Evolutionary conservation across 192 early-diverging fungal genomes (phyloP), one percentile per base, ranked within the genome.

Genomic region (Obelidium mucronatum): DNA sequence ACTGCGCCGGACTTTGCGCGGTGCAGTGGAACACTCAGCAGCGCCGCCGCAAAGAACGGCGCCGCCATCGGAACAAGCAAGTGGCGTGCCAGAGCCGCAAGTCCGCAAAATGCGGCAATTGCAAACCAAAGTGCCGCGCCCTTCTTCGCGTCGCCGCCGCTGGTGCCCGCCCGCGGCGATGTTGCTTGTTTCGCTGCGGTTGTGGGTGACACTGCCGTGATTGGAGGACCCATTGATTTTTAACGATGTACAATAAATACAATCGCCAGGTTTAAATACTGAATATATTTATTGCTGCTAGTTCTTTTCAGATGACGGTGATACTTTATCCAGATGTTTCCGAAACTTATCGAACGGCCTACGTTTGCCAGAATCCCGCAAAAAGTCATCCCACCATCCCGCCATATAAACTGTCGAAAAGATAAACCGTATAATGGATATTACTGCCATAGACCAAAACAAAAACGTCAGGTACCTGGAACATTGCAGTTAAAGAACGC

Each of bases 391-490:
- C 60, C 76, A 80, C 71, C 80, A 79, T 40, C 74, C 77, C 26
- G 55, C 55, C 19, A 86, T 74, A 58, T 73, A 86, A 40, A 82
- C 19, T 28, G 39, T 54, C 37, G 73, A 69, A 35, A 78, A 79
- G 5, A 79, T 52, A 71, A 84, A 82, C 24, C 85, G 74, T 39
- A 83, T 37, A 22, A 78, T 13, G 3, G 76, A 61, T 8, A 86
- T 64, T 33, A 37, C 31, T 15, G 82, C 81, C 0, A 86, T 79
- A 39, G 76, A 71, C 79, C 92, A 97, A 77, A 97, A 94, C 69
- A 96, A 58, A 0, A 95, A 91, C 67, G 87, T 88, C 58, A 94
- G 80, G 59, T 94, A 94, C 31, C 72, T 74, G 63, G 6, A 15
- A 60, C 26, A n/a, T 11, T 15, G 28, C n/a, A 33, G 8, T 28